Conservation (phyloP, 2,329 filamentous ascomycete genomes). For the Aureobasidium sp. region DNA sequence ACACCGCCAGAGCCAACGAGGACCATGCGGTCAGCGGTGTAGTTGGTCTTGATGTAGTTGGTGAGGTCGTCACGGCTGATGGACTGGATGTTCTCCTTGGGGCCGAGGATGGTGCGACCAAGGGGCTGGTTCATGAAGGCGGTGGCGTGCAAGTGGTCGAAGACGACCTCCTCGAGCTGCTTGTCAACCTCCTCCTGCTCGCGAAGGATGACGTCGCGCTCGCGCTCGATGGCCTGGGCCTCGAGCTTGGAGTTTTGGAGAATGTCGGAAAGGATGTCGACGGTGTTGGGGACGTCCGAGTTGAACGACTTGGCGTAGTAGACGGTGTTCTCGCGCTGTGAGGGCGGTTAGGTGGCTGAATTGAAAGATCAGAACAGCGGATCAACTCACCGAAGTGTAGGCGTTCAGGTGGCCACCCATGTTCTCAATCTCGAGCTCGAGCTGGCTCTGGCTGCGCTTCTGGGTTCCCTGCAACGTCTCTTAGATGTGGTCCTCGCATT, state of each 20-base stretch:
- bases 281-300: slow-evolving; percentile 88
- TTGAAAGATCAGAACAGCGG: background rate
- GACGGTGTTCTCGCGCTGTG: slow-evolving; percentile 91
- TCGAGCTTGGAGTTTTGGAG: slow-evolving; percentile 99
- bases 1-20: slow-evolving; percentile 92
- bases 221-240: slow-evolving; percentile 83
- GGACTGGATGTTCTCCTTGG: slow-evolving; percentile 95
- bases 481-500: slow-evolving; percentile 6
- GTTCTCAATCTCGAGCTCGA: slow-evolving; percentile 99
- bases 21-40: slow-evolving; percentile 99
- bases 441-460: slow-evolving; percentile 90
- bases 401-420: slow-evolving; percentile 99
- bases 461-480: slow-evolving; percentile 63
- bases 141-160: slow-evolving; percentile 97
- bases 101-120: slow-evolving; percentile 94
- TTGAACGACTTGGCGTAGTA: slow-evolving; percentile 99
- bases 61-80: slow-evolving; percentile 86
- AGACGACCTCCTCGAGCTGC: slow-evolving; percentile 98
- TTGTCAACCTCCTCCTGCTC: slow-evolving; percentile 99
- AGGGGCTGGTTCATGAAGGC: slow-evolving; percentile 95
- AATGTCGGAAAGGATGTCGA: slow-evolving; percentile 98
- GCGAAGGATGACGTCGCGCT: slow-evolving; percentile 96
- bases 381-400: slow-evolving; percentile 85
- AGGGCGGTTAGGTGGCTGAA: background rate
- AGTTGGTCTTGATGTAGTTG: slow-evolving; percentile 99